These are phyloP conservation scores for Chlamydomonas reinhardtii DNA, from an alignment of 163 green algal species.

Conservation along the genomic window DNA sequence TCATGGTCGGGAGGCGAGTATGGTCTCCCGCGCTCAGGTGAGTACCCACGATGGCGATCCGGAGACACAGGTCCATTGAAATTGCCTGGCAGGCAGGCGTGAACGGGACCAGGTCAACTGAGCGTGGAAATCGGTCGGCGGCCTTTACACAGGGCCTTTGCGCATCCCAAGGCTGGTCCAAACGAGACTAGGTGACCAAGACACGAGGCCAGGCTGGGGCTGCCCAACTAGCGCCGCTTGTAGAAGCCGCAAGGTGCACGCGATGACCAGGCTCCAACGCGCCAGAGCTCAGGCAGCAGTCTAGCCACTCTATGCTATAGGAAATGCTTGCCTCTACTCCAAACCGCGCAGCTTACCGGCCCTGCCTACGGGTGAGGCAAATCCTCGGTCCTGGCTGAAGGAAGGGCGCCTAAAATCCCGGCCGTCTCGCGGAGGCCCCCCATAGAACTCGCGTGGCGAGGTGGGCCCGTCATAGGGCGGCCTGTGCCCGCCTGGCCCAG, in stretches of 20 bases:
- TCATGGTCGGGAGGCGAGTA: constrained; percentile 45
- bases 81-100: neutral
- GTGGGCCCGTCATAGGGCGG: constrained; percentile 27
- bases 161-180: too few relatives aligned
- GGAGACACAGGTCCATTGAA: constrained; percentile 38
- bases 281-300: too few relatives aligned
- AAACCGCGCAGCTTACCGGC: neutral
- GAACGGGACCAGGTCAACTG: too few relatives aligned
- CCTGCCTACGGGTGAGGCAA: constrained; percentile 13
- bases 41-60: constrained; percentile 22
- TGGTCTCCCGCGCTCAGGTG: constrained; percentile 27
- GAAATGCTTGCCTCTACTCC: too few relatives aligned
- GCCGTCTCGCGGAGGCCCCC: constrained; percentile 3
- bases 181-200: too few relatives aligned
- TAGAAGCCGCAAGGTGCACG: too few relatives aligned
- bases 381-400: constrained; percentile 10
- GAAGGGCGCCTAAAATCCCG: constrained; percentile 33
- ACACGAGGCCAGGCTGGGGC: too few relatives aligned
- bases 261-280: too few relatives aligned
- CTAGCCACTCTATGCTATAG: too few relatives aligned
- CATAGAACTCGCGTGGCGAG: constrained; percentile 38
- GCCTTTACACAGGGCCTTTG: too few relatives aligned
- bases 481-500: neutral
- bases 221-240: too few relatives aligned
- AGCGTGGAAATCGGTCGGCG: too few relatives aligned